These are phyloP conservation scores for Mortierella sp. DNA, from an alignment of 371 early-diverging fungal genomes.

Conservation along the genomic window DNA sequence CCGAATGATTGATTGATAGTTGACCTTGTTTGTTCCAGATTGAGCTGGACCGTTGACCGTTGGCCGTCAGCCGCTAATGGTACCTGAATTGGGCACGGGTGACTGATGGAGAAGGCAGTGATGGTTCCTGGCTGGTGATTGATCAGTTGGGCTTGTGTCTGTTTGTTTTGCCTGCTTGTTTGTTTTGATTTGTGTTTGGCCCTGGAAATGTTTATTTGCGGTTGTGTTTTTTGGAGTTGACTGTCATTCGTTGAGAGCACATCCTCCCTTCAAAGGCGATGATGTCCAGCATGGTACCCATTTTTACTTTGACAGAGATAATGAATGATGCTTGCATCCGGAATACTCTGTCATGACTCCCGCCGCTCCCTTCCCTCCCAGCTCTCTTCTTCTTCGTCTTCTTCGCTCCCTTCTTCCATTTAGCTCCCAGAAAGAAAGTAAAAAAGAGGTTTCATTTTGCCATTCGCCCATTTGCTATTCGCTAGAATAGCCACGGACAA, in stretches of 20 bases:
- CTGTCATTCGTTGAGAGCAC: not conserved
- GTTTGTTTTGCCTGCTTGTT: not conserved
- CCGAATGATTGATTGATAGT: not conserved
- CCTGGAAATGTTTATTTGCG: no score
- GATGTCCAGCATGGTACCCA: not conserved
- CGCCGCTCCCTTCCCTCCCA: not conserved
- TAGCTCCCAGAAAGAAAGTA: no score
- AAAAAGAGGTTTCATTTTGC: slow-evolving; percentile 10
- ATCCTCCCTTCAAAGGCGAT: not conserved
- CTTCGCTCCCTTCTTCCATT: no score
- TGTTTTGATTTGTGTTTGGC: not conserved
- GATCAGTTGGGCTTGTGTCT: not conserved
- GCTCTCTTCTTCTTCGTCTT: no score
- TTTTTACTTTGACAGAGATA: not conserved
- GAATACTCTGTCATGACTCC: not conserved
- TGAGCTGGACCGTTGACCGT: not conserved
- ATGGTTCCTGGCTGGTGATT: not conserved
- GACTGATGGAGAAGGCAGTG: not conserved
- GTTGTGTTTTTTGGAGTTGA: not conserved
- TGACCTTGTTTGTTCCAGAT: not conserved
- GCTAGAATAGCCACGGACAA: slow-evolving; percentile 7
- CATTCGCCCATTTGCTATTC: slow-evolving; percentile 9
- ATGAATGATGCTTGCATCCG: not conserved
- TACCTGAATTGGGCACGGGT: not conserved
- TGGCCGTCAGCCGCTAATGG: not conserved